These are phyloP conservation scores for Cyclocybe aegerita DNA, from an alignment of 768 basidiomycete genomes.

Conservation along the genomic window DNA sequence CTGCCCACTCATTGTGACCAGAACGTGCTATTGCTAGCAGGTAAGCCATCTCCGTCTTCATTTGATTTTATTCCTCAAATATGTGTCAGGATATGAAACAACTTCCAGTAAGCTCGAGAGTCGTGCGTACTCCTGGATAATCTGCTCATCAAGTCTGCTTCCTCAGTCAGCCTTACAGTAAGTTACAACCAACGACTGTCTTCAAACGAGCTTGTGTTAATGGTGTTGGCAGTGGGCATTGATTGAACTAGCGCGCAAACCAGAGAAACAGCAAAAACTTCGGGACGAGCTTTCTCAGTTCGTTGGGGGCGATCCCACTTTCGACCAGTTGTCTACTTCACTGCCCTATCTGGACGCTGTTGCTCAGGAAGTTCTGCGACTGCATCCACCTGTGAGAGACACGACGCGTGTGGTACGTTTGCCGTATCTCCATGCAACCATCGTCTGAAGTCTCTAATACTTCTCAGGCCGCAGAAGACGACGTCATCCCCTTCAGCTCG, in stretches of 20 bases:
- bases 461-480: conserved; percentile 46
- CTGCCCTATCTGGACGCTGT: conserved; percentile 59
- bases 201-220: neutral
- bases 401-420: conserved; percentile 37
- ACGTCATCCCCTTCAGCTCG: conserved; percentile 54
- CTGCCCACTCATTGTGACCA: conserved; percentile 3
- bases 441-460: neutral
- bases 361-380: conserved; percentile 38
- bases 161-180: conserved; percentile 37
- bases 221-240: conserved; percentile 46
- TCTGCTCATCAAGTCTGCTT: neutral
- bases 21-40: conserved; percentile 38
- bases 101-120: conserved; percentile 39
- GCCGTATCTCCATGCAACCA: neutral
- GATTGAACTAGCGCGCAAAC: conserved; percentile 49
- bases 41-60: conserved; percentile 12
- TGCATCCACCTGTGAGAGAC: conserved; percentile 36
- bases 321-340: conserved; percentile 48
- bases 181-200: neutral
- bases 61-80: neutral
- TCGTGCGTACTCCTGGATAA: neutral
- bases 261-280: conserved; percentile 44
- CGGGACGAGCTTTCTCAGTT: conserved; percentile 48
- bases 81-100: conserved; percentile 49
- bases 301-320: conserved; percentile 45